phyloP scores from a whole-genome alignment of 371 early-diverging fungal species.

The Apophysomyces elegans region DNA sequence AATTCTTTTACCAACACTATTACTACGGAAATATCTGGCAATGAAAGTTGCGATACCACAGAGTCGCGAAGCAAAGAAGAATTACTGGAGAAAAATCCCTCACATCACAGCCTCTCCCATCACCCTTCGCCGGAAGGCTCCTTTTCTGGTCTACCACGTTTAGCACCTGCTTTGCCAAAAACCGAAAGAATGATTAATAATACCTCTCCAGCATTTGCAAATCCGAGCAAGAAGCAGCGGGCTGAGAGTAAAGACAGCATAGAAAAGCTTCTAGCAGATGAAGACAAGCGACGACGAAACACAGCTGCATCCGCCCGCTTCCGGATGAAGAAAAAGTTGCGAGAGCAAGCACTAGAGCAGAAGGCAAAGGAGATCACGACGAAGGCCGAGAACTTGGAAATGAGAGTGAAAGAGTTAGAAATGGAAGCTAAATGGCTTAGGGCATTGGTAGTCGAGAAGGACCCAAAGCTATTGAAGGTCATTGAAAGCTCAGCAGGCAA shows the following conservation, averaged over 20 bases:
- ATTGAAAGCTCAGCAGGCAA: not conserved
- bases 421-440: constrained; percentile 90
- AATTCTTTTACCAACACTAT: constrained; percentile 47
- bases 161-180: not conserved
- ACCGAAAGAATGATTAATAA: not conserved
- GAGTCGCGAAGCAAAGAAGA: not conserved
- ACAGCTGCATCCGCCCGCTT: constrained; percentile 94
- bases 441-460: constrained; percentile 79
- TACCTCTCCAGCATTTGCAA: not conserved
- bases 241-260: not conserved
- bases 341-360: constrained; percentile 81
- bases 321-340: constrained; percentile 84
- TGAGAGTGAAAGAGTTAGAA: constrained; percentile 74
- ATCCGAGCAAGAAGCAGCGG: not conserved
- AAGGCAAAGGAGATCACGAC: constrained; percentile 79
- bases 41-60: not conserved
- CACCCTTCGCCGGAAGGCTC: not conserved
- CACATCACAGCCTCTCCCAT: not conserved
- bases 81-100: not conserved
- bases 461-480: constrained; percentile 41
- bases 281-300: constrained; percentile 89
- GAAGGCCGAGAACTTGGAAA: constrained; percentile 72
- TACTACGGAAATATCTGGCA: constrained; percentile 13
- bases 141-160: not conserved
- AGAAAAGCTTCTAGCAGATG: constrained; percentile 43